These are phyloP conservation scores for Amanita thiersii DNA, from an alignment of 768 basidiomycete genomes.

Conservation along the genomic window DNA sequence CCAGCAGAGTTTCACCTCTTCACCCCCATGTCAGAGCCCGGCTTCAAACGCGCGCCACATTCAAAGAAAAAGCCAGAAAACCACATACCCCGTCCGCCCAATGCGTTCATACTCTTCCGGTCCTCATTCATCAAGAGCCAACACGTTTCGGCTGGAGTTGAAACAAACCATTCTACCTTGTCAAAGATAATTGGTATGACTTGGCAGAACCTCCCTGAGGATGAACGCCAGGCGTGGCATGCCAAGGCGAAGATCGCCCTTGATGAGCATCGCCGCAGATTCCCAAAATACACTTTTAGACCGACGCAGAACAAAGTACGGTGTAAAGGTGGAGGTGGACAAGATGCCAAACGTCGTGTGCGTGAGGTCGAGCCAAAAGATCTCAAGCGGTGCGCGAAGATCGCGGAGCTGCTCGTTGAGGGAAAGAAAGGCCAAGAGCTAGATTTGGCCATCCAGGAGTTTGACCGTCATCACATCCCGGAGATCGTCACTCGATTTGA, in stretches of 20 bases:
- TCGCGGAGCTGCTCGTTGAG: slow-evolving; percentile 53
- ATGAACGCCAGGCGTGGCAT: slow-evolving; percentile 70
- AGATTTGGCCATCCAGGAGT: slow-evolving; percentile 46
- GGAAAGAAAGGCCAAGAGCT: slow-evolving; percentile 49
- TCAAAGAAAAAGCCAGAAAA: slow-evolving; percentile 57
- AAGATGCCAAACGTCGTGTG: slow-evolving; percentile 41
- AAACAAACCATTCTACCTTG: slow-evolving; percentile 74
- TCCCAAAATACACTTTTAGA: slow-evolving; percentile 68
- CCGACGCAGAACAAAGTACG: slow-evolving; percentile 45
- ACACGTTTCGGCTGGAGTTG: slow-evolving; percentile 66
- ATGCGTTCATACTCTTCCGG: slow-evolving; percentile 81
- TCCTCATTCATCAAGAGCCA: slow-evolving; percentile 72
- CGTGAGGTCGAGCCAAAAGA: slow-evolving; percentile 60
- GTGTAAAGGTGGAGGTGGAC: slow-evolving; percentile 16
- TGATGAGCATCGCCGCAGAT: slow-evolving; percentile 68
- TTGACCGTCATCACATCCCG: slow-evolving; percentile 45
- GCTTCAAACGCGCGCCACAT: slow-evolving; percentile 34
- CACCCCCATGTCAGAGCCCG: slow-evolving; percentile 30
- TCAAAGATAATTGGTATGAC: slow-evolving; percentile 80
- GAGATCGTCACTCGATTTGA: slow-evolving; percentile 68
- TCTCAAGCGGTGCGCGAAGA: slow-evolving; percentile 54
- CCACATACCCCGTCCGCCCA: slow-evolving; percentile 75
- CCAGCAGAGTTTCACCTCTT: slow-evolving; percentile 40
- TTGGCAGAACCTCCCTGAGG: slow-evolving; percentile 68
- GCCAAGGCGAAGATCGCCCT: slow-evolving; percentile 60